Conservation (phyloP, 169 alveolate genomes). For the Cryptosporidium felis region DNA sequence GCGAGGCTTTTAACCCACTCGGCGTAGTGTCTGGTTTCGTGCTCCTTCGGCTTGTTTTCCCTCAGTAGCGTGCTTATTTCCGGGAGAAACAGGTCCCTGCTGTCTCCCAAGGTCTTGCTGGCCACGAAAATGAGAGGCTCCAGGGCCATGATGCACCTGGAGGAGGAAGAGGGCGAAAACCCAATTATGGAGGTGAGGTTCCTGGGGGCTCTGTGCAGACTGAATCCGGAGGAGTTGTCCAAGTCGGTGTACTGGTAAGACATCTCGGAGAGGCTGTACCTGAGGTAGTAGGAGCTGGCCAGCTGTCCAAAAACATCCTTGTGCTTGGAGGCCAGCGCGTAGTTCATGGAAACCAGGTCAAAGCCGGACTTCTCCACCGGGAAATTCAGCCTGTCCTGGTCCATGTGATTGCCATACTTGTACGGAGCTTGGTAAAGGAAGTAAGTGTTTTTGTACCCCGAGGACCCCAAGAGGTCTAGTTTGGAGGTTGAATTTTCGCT, state of each 20-base stretch:
- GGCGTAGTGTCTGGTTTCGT: conserved; percentile 76
- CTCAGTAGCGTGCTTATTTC: conserved; percentile 13
- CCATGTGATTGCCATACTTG: conserved; percentile 28
- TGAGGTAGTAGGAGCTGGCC: conserved; percentile 78
- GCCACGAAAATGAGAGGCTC: conserved; percentile 64
- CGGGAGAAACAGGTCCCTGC: conserved; percentile 21
- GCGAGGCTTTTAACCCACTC: conserved; percentile 80
- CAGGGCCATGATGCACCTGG: conserved; percentile 51
- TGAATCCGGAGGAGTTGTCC: conserved; percentile 73
- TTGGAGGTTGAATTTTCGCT: background rate
- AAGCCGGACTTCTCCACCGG: conserved; percentile 70
- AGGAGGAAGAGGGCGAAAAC: conserved; percentile 1
- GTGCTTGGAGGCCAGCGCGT: conserved; percentile 74
- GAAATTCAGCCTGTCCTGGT: background rate
- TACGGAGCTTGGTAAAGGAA: conserved; percentile 44
- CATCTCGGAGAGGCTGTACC: conserved; percentile 74
- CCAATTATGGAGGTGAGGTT: conserved; percentile 52
- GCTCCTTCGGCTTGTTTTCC: conserved; percentile 20
- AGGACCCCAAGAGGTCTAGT: background rate
- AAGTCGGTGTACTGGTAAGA: conserved; percentile 72
- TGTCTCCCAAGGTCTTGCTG: conserved; percentile 42
- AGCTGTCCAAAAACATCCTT: conserved; percentile 76
- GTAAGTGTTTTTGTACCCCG: conserved; percentile 17
- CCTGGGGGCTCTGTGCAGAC: conserved; percentile 70
- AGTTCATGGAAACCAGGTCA: conserved; percentile 78